A percentile compares a stretch with the other conserved stretches of the same genome.
These are phyloP conservation scores for Eragrostis curvula DNA, from an alignment of 176 grass and related monocot species.

Conservation along the genomic window DNA sequence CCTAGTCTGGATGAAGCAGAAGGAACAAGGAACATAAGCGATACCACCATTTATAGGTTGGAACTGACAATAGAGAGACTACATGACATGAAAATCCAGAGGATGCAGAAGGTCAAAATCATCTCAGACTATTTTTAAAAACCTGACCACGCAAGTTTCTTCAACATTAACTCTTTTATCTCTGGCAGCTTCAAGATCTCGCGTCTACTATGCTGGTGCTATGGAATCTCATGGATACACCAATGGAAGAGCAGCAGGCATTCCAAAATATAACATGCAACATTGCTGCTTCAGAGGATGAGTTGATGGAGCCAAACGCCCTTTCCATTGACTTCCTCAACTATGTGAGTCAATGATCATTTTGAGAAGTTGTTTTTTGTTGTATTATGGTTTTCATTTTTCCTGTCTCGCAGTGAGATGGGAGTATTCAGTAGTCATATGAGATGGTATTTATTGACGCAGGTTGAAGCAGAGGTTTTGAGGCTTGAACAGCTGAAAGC, in stretches of 20 bases:
- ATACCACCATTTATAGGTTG: conserved; percentile 58
- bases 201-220: conserved; percentile 71
- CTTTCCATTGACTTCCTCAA: conserved; percentile 69
- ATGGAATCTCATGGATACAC: conserved; percentile 93
- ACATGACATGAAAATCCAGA: conserved; percentile 57
- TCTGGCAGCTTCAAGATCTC: conserved; percentile 90
- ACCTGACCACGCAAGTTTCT: conserved; percentile 10
- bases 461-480: conserved; percentile 72
- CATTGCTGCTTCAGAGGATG: conserved; percentile 80
- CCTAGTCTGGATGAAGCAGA: conserved; percentile 64
- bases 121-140: not conserved
- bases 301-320: conserved; percentile 69
- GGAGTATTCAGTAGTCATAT: not conserved
- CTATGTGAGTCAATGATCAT: conserved; percentile 51
- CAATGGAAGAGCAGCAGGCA: conserved; percentile 70
- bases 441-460: conserved; percentile 36
- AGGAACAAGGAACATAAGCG: conserved; percentile 52
- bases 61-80: conserved; percentile 47
- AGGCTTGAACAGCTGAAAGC: conserved; percentile 74
- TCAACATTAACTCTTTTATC: conserved; percentile 24
- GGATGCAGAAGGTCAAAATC: conserved; percentile 69
- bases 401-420: not conserved
- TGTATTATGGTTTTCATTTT: not conserved
- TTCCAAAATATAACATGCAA: conserved; percentile 85
- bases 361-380: conserved; percentile 3